Percentiles rank a stretch among this genome's conserved stretches.
These are phyloP conservation scores for Ciborinia camelliae DNA, from an alignment of 2,329 filamentous ascomycete species.

Conservation along the genomic window DNA sequence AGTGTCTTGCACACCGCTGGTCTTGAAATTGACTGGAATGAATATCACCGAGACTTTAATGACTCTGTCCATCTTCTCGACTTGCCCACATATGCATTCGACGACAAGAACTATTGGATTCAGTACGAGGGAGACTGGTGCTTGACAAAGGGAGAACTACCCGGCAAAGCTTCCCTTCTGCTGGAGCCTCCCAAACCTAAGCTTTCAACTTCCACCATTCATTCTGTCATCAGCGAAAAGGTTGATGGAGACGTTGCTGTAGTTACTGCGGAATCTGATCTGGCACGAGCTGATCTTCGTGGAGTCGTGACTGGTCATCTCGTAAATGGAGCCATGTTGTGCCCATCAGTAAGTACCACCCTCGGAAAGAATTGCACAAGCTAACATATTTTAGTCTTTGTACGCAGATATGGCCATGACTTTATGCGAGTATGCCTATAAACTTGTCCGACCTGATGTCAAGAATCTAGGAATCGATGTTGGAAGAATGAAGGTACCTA, in stretches of 20 bases:
- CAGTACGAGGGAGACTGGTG: slow-evolving; percentile 64
- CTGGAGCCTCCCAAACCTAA: slow-evolving; percentile 53
- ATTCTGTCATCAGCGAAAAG: slow-evolving; percentile 49
- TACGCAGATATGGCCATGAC: slow-evolving; percentile 61
- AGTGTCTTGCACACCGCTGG: slow-evolving; percentile 59
- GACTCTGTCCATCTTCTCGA: slow-evolving; percentile 55
- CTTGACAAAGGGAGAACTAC: slow-evolving; percentile 57
- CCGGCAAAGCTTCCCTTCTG: slow-evolving; percentile 44
- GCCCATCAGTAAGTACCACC: slow-evolving; percentile 30
- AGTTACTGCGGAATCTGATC: slow-evolving; percentile 51
- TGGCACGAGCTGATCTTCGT: slow-evolving; percentile 41
- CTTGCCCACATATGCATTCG: slow-evolving; percentile 66
- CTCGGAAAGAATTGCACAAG: slow-evolving; percentile 1
- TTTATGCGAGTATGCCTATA: slow-evolving; percentile 53
- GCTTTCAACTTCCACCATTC: slow-evolving; percentile 39
- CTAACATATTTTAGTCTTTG: slow-evolving; percentile 40
- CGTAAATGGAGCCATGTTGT: slow-evolving; percentile 55
- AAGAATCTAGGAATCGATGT: slow-evolving; percentile 54
- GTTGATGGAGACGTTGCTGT: slow-evolving; percentile 48
- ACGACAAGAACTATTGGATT: slow-evolving; percentile 67
- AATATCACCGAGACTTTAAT: slow-evolving; percentile 63
- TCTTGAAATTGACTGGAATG: slow-evolving; percentile 65
- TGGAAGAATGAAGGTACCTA: slow-evolving; percentile 62
- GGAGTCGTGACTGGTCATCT: slow-evolving; percentile 52
- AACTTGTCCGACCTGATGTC: slow-evolving; percentile 34